A percentile compares a stretch with the other conserved stretches of the same genome.
phyloP scores from a whole-genome alignment of 2,329 filamentous ascomycete species.

The Aspergillus latus region DNA sequence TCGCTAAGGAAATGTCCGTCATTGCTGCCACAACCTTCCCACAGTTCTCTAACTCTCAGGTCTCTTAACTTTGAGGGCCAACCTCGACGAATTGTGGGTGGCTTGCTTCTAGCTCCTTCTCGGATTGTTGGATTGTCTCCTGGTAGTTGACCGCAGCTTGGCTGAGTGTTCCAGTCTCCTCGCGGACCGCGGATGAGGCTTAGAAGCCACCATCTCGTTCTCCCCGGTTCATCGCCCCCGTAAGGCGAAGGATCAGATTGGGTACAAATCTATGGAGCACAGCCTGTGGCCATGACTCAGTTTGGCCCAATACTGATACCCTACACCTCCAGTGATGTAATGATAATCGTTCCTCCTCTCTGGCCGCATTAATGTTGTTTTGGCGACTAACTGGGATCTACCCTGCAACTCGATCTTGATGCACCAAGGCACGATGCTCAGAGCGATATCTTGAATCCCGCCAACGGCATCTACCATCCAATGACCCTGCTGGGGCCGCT shows the following conservation, averaged over 20 bases:
- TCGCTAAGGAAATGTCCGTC: conserved; percentile 21
- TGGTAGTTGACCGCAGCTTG: background rate
- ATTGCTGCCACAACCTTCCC: background rate
- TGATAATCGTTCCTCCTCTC: background rate
- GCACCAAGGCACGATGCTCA: conserved; percentile 4
- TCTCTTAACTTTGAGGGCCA: background rate
- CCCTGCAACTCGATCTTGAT: conserved; percentile 1
- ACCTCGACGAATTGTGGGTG: too few species aligned
- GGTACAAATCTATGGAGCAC: conserved; percentile 1
- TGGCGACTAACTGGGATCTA: conserved; percentile 1
- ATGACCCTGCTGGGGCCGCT: background rate
- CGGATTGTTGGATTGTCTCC: background rate
- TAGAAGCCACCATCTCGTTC: background rate
- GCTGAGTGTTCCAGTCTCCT: background rate
- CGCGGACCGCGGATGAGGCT: background rate
- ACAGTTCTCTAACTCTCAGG: background rate
- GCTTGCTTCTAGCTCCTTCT: background rate
- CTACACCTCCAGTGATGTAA: conserved; percentile 2
- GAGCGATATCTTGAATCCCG: background rate
- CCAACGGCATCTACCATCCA: background rate
- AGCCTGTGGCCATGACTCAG: conserved; percentile 1
- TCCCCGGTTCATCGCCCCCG: background rate
- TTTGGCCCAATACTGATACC: conserved; percentile 1
- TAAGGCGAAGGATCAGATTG: background rate
- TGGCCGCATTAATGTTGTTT: background rate